Conservation (phyloP, 768 basidiomycete species). For the Lactarius pseudohatsudake region DNA sequence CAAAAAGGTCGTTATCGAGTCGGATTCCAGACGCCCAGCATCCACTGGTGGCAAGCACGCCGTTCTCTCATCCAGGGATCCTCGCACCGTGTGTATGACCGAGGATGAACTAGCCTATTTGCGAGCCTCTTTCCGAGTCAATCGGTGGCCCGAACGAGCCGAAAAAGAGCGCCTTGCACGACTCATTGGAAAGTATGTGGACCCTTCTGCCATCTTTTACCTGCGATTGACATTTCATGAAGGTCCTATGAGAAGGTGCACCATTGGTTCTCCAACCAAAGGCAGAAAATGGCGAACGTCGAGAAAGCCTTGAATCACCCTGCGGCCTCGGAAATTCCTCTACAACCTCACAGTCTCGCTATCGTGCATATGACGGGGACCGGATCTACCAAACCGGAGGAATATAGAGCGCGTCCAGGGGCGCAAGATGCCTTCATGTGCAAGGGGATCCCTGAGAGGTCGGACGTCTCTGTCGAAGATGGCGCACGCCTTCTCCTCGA, state of each 20-base stretch:
- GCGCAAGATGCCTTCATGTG: constrained; percentile 1
- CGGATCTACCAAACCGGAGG: neutral
- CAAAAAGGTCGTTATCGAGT: constrained; percentile 19
- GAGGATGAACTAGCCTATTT: constrained; percentile 16
- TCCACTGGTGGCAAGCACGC: constrained; percentile 7
- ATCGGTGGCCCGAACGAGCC: constrained; percentile 24
- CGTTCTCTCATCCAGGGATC: constrained; percentile 16
- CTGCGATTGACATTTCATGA: neutral
- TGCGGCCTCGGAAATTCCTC: neutral
- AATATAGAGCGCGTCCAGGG: neutral
- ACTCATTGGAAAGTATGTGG: constrained; percentile 23
- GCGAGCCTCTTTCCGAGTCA: constrained; percentile 17
- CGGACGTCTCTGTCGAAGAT: constrained; percentile 23
- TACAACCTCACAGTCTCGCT: neutral
- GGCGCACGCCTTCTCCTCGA: constrained; percentile 24
- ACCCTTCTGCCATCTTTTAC: neutral
- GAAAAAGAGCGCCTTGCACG: constrained; percentile 25
- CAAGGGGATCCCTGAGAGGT: constrained; percentile 16
- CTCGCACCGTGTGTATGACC: constrained; percentile 25
- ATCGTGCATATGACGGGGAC: neutral
- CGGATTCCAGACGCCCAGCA: constrained; percentile 14
- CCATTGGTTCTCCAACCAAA: constrained; percentile 27
- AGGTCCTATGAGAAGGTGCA: constrained; percentile 24
- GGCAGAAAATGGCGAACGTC: constrained; percentile 23
- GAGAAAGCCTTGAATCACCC: constrained; percentile 12